Conservation (phyloP, 331 rosid genomes). For the Erythrophleum ivorense region DNA sequence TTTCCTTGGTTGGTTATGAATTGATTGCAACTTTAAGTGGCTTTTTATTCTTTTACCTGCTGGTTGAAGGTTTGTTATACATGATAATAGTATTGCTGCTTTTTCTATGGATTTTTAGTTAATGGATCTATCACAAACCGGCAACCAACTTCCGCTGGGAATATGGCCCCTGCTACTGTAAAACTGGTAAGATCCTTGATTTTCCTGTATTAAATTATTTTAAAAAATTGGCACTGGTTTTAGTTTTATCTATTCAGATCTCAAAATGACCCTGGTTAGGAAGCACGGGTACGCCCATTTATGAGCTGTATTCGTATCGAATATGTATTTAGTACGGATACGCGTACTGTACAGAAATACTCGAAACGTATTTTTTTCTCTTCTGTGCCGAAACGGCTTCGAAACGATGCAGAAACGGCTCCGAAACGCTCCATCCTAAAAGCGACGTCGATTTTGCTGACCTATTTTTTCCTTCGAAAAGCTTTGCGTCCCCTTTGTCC, state of each 20-base stretch:
- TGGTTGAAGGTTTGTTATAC: constrained; percentile 8
- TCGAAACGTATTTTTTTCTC: too few relatives aligned
- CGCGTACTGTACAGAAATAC: too few relatives aligned
- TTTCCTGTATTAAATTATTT: constrained; percentile 14
- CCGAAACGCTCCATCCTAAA: too few relatives aligned
- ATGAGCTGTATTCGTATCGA: too few relatives aligned
- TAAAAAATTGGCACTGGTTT: constrained; percentile 13
- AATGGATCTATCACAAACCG: constrained; percentile 82
- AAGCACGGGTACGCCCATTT: too few relatives aligned
- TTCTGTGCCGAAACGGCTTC: too few relatives aligned
- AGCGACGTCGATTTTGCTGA: too few relatives aligned
- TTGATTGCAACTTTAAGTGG: constrained; percentile 4
- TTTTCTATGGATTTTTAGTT: constrained; percentile 53
- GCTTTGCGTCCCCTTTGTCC: too few relatives aligned
- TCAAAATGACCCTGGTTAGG: constrained; percentile 32
- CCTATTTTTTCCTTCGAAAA: too few relatives aligned
- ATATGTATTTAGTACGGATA: too few relatives aligned
- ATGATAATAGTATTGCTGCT: constrained; percentile 18
- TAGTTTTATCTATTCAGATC: constrained; percentile 22
- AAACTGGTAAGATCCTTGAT: constrained; percentile 73
- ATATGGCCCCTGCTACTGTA: constrained; percentile 77
- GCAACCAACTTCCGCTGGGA: constrained; percentile 67
- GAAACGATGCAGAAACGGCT: too few relatives aligned
- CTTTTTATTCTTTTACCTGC: constrained; percentile 17
- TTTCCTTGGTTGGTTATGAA: not conserved